These are phyloP conservation scores for Cetraspora pellucida DNA, from an alignment of 192 early-diverging fungal species.

Conservation along the genomic window DNA sequence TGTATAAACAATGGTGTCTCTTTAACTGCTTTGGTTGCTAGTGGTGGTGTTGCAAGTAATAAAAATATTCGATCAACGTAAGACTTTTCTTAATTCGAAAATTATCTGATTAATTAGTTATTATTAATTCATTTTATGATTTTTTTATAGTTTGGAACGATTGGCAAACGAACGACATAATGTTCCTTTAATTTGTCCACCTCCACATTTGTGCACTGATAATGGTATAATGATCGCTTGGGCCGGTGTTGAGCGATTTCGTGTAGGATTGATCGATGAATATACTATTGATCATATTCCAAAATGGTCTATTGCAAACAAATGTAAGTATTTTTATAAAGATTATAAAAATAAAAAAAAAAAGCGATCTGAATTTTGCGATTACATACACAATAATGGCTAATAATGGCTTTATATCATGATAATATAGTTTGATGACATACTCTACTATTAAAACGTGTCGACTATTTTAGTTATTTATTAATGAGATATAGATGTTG, in stretches of 20 bases:
- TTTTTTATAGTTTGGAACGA: conserved; percentile 36
- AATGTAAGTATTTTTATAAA: too few species aligned
- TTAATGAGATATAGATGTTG: too few species aligned
- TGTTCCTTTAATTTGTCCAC: conserved; percentile 68
- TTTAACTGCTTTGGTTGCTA: conserved; percentile 63
- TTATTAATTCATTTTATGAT: not conserved
- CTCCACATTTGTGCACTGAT: conserved; percentile 77
- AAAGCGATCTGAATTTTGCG: too few species aligned
- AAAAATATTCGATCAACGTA: conserved; percentile 50
- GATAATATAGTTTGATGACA: too few species aligned
- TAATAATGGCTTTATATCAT: too few species aligned
- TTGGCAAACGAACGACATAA: conserved; percentile 43
- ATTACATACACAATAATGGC: too few species aligned
- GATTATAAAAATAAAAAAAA: too few species aligned
- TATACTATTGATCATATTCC: conserved; percentile 76
- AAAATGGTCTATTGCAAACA: conserved; percentile 68
- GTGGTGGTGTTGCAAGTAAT: conserved; percentile 83
- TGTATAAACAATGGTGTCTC: conserved; percentile 40
- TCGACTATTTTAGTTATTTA: too few species aligned
- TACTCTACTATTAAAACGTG: too few species aligned
- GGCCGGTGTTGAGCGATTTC: conserved; percentile 75
- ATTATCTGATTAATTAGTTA: not conserved
- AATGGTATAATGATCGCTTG: conserved; percentile 88
- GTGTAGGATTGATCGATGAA: conserved; percentile 62
- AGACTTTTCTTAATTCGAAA: not conserved